Conservation (phyloP, 148 eudicot genomes). For the Cornus suecica region DNA sequence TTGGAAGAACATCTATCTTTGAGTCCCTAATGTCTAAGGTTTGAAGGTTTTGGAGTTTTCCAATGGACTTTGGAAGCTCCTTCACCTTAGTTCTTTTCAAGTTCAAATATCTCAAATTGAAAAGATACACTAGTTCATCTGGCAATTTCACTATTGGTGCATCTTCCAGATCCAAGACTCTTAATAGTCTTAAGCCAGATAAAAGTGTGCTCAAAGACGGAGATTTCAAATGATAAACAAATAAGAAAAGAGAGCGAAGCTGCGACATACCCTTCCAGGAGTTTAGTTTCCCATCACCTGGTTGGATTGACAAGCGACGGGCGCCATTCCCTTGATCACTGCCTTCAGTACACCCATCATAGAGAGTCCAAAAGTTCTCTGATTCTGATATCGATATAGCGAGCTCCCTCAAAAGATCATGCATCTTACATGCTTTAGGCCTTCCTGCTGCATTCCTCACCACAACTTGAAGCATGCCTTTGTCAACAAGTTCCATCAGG, state of each 20-base stretch:
- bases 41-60: conserved; percentile 15
- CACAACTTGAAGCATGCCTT: conserved; percentile 12
- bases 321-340: background rate
- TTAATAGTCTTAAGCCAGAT: background rate
- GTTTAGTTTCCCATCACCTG: too few relatives aligned
- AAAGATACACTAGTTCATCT: conserved; percentile 10
- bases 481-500: conserved; percentile 13
- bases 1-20: conserved; percentile 1
- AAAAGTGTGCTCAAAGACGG: background rate
- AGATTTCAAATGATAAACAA: background rate
- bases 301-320: conserved; percentile 10
- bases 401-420: conserved; percentile 11
- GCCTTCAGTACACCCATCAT: background rate
- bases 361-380: background rate
- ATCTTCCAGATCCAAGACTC: conserved; percentile 11
- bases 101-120: conserved; percentile 13
- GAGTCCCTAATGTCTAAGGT: conserved; percentile 11
- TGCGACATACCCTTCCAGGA: too few relatives aligned
- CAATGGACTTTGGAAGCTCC: conserved; percentile 10
- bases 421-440: background rate
- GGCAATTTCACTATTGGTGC: conserved; percentile 8
- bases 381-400: conserved; percentile 9
- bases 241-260: conserved; percentile 6
- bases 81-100: conserved; percentile 10
- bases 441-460: background rate